Base-by-base conservation (phyloP, 371 early-diverging fungal species). In the Mucor lusitanicus region DNA sequence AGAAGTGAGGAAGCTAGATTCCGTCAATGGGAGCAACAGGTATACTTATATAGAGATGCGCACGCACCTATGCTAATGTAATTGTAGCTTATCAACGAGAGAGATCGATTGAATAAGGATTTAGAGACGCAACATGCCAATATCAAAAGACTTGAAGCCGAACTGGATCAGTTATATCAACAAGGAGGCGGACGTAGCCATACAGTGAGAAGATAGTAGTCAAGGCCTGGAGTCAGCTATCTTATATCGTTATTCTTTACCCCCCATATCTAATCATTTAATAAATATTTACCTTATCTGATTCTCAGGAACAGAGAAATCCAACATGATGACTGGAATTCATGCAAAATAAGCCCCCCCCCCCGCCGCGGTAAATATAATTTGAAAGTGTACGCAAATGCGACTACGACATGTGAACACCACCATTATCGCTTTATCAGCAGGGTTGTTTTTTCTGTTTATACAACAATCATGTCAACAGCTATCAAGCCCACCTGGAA, bases 61-160 rank as follows among this genome's bases (percentile, higher is more conserved):
- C 40, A 17, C 11, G 5, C 40, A 40, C 1, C 17, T 40, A 17
- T 40, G 40, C 40, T 40, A 40, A 40, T 3, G 1, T 40, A 95
- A 72, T 68, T 91, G 62, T 93, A 95, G 68, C 87, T 99, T 25
- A 94, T 98, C 77, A 88, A 92, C 59, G 98, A 99, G 81, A 90
- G 99, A 57, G 98, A 97, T 80, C 91, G 96, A 66, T 85, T 99
- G 67, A 98, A 97, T 86, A 92, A 95, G 79, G 98, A 99, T 71
- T 84, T 99, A 62, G 99, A 99, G 81, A 79, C 88, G 54, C 93
- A 95, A 77, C 98, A 98, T 82, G 89, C 89, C 65, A 88, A 89
- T 28, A 95, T 98, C 72, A 96, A 96, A 85, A 85, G 88, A 68
- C 87, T 97, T 63, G 96, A 96, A 75, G 86, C 84, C 67, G 97